Conservation (phyloP, 1,284 basidiomycete species). For the Heterobasidion occidentale region DNA sequence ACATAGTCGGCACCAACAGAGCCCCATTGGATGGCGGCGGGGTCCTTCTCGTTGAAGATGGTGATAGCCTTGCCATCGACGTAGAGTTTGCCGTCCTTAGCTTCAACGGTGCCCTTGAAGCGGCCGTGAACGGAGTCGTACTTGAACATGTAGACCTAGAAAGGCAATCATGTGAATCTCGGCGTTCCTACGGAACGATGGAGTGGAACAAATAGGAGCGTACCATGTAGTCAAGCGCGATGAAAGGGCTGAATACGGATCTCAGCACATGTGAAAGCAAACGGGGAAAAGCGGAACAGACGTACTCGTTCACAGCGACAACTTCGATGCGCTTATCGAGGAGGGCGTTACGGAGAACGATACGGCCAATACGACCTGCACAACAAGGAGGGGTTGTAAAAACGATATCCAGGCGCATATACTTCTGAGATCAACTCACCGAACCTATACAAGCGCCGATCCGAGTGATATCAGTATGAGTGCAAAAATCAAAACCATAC, state of each 20-base stretch:
- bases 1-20: slow-evolving; percentile 84
- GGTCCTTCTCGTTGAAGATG: slow-evolving; percentile 87
- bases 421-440: slow-evolving; percentile 45
- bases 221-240: slow-evolving; percentile 93
- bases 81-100: slow-evolving; percentile 86
- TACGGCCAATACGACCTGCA: slow-evolving; percentile 93
- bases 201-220: slow-evolving; percentile 8
- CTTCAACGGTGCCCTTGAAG: slow-evolving; percentile 83
- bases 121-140: slow-evolving; percentile 97
- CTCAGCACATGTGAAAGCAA: slow-evolving; percentile 9
- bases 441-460: slow-evolving; percentile 46
- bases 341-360: slow-evolving; percentile 94
- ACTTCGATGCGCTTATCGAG: slow-evolving; percentile 72
- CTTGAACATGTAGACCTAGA: slow-evolving; percentile 98
- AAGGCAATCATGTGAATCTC: background rate
- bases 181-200: background rate
- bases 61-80: slow-evolving; percentile 78
- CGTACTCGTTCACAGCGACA: slow-evolving; percentile 87
- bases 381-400: background rate
- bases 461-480: slow-evolving; percentile 11
- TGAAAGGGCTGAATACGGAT: slow-evolving; percentile 69
- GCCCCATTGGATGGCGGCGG: slow-evolving; percentile 83
- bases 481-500: background rate
- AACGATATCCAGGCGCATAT: background rate
- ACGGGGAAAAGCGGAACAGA: slow-evolving; percentile 11